Percentiles rank a stretch among this genome's conserved stretches.
These are phyloP conservation scores for Blastobotrys illinoisensis DNA, from an alignment of 1,139 yeast genomes.

Conservation along the genomic window DNA sequence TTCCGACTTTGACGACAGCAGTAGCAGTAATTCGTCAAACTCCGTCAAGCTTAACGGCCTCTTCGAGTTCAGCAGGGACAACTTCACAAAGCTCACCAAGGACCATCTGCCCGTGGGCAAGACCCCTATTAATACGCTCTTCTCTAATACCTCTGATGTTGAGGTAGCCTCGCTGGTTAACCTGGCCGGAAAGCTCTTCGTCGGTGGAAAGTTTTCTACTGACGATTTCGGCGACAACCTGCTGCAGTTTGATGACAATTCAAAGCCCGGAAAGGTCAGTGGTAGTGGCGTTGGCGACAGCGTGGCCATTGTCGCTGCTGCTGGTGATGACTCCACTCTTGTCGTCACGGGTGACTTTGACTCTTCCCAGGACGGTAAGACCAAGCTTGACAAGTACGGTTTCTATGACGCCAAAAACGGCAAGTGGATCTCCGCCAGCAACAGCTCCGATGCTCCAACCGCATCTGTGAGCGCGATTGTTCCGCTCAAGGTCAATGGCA, in stretches of 20 bases:
- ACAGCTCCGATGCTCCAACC: constrained; percentile 25
- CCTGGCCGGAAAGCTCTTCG: constrained; percentile 32
- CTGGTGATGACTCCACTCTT: constrained; percentile 24
- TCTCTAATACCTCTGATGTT: constrained; percentile 35
- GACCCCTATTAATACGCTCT: constrained; percentile 59
- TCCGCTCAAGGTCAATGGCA: constrained; percentile 23
- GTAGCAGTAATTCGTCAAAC: constrained; percentile 18
- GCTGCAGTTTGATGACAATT: constrained; percentile 16
- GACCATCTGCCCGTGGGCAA: constrained; percentile 52
- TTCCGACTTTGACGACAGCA: constrained; percentile 14
- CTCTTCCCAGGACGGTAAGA: constrained; percentile 28
- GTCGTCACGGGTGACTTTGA: constrained; percentile 39
- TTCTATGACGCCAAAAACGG: constrained; percentile 24
- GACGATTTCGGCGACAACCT: constrained; percentile 16
- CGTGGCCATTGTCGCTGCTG: constrained; percentile 28
- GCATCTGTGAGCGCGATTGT: constrained; percentile 16
- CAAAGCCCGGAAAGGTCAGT: constrained; percentile 1
- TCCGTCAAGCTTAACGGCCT: constrained; percentile 55
- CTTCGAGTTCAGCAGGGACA: constrained; percentile 72
- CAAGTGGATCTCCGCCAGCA: constrained; percentile 24
- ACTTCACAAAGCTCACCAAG: constrained; percentile 46
- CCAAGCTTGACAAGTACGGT: constrained; percentile 25
- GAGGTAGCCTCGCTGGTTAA: constrained; percentile 35
- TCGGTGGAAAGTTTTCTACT: constrained; percentile 50
- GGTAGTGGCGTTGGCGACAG: constrained; percentile 40